These are phyloP conservation scores for Dinochytrium kinnereticum DNA, from an alignment of 371 early-diverging fungal species.

Conservation along the genomic window DNA sequence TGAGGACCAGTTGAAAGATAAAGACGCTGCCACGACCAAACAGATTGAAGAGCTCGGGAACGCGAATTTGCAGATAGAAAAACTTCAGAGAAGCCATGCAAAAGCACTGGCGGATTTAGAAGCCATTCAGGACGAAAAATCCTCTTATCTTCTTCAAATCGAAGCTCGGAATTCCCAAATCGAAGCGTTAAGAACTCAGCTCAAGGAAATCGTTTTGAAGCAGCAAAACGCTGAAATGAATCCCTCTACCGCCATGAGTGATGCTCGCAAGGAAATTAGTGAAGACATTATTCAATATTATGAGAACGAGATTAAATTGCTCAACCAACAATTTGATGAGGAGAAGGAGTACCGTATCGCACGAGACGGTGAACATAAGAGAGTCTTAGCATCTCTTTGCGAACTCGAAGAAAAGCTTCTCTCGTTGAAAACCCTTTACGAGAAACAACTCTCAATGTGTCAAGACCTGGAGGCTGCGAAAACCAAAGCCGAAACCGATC, in stretches of 20 bases:
- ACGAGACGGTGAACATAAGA: conserved; percentile 8
- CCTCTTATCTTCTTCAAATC: background rate
- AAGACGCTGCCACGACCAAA: background rate
- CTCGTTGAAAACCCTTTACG: conserved; percentile 4
- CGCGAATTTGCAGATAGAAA: background rate
- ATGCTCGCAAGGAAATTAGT: background rate
- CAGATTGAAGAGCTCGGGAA: background rate
- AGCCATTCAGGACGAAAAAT: background rate
- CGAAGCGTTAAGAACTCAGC: background rate
- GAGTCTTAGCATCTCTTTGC: background rate
- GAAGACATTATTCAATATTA: conserved; percentile 16
- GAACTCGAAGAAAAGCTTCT: conserved; percentile 1
- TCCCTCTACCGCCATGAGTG: background rate
- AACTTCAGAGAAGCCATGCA: background rate
- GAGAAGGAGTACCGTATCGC: conserved; percentile 1
- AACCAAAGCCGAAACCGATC: background rate
- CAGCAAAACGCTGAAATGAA: background rate
- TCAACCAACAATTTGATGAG: conserved; percentile 9
- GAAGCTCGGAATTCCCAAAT: conserved; percentile 9
- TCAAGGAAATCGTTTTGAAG: conserved; percentile 14
- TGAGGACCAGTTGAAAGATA: background rate
- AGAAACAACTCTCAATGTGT: background rate
- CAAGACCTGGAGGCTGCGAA: background rate
- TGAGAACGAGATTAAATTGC: conserved; percentile 12
- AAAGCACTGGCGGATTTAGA: background rate